Evolutionary conservation across 805 yeast genomes (phyloP), one percentile per base, ranked within the genome.

Genomic region (Lipomyces orientalis): DNA sequence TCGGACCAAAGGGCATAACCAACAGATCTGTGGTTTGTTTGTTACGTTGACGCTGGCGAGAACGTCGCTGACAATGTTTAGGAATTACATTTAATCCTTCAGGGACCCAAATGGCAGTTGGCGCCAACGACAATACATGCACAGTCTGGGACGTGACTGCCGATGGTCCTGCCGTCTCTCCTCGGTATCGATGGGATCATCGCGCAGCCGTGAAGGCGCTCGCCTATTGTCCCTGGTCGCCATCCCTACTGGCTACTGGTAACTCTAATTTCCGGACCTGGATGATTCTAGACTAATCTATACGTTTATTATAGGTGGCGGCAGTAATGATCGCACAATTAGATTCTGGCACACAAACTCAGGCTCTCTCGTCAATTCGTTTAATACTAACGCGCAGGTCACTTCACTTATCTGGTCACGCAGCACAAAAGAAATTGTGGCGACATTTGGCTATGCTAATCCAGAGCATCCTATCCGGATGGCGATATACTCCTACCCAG

Each of bases 161-260:
- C 55, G 68, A 3, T 64, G 75, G 0, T 90, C 94, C 9, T 73
- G 64, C 29, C 73, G 85, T 59, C 77, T 79, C 64, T 7, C 70
- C 68, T 33, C 54, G 66, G 67, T 86, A 82, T 74, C 75, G 78
- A 9, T 79, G 93, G 61, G 85, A 83, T 0, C 98, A 93, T 74
- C 79, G 81, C 1, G 97, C 97, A 1, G 98, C 98, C 0, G 93
- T 93, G 0, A 93, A 93, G 73, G 98, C 97, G 0, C 81, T 93
- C 57, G 90, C 94, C 2, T 93, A 86, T 73, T 93, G 97, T 75
- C 98, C 98, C 0, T 93, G 97, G 97, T 84, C 91, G 22, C 86
- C 86, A 14, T 83, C 89, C 1, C 78, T 93, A 8, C 76, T 93
- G 46, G 97, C 94, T 0, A 92, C 97, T 0, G 74, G 74, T 71